A percentile compares a stretch with the other conserved stretches of the same genome.
phyloP scores from a whole-genome alignment of 2,329 filamentous ascomycete genomes.

The Phaeoacremonium minimum region DNA sequence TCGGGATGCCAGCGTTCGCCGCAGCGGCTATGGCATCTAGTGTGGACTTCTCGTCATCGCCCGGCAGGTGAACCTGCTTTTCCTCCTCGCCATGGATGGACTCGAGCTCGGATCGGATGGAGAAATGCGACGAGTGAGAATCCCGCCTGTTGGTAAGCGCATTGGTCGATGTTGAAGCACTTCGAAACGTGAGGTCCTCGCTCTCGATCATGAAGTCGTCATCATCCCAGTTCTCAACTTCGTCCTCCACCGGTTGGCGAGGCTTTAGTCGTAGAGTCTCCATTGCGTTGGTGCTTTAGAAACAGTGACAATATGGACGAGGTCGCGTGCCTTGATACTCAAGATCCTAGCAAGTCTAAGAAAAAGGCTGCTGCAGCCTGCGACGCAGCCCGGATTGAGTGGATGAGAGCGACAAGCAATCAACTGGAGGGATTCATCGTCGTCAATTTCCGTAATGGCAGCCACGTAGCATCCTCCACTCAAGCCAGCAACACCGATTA shows the following conservation, averaged over 20 bases:
- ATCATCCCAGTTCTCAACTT: slow-evolving; percentile 76
- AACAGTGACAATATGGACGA: no score
- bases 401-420: no score
- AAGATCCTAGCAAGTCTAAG: no score
- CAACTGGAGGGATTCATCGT: no score
- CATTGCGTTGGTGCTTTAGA: no score
- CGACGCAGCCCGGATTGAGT: no score
- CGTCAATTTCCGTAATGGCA: no score
- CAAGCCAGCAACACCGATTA: no score
- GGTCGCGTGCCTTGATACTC: no score
- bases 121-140: slow-evolving; percentile 76
- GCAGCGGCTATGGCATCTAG: slow-evolving; percentile 83
- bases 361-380: no score
- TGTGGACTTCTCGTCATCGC: slow-evolving; percentile 80
- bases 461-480: no score
- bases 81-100: slow-evolving; percentile 77
- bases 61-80: slow-evolving; percentile 79
- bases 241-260: slow-evolving; percentile 50
- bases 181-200: slow-evolving; percentile 59
- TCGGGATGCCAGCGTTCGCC: slow-evolving; percentile 83
- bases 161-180: slow-evolving; percentile 39
- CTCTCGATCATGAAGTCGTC: slow-evolving; percentile 69
- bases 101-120: slow-evolving; percentile 77
- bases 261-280: slow-evolving; percentile 50
- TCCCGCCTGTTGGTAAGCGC: slow-evolving; percentile 57